Base-by-base conservation (phyloP, 2,329 filamentous ascomycete species). In the Macrophomina tecta region DNA sequence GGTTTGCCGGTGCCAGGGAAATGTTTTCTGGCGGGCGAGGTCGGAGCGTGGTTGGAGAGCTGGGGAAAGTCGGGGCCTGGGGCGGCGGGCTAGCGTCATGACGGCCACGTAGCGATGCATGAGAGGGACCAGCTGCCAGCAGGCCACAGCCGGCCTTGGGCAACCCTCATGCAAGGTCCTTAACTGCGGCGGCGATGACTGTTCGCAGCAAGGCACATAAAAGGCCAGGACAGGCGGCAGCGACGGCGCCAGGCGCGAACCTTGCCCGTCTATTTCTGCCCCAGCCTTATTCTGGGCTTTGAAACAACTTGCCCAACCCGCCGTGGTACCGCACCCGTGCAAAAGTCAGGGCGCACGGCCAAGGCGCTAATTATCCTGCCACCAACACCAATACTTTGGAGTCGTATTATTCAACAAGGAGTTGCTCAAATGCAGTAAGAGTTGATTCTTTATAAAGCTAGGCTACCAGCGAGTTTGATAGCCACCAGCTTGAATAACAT, bases 61-160 rank as follows among this genome's bases (percentile, higher is more conserved):
- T 52, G 61, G 61, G 61, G 34, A 45, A 23, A 52, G 62, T 36
- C 51, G 46, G 64, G 45, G 55, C 49, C 45, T 36, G 49, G 60
- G 45, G 48, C 62, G 46, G 61, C 40, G 46, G 45, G 46, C 64
- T 45, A 42, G 64, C 64, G 64, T 61, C 55, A 52, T 34, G 45
- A 28, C 64, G 40, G 64, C 40, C 64, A 65, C 64, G 64, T 65
- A 58, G 51, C 52, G 51, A 18, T 16, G 49, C 52, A 52, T 58
- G 64, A 65, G 64, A 49, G 64, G 61, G 28, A 38, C 61, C 53
- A 56, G 53, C 53, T 30, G 38, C 38, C 55, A 60, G 42, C 58
- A 49, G 40, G 14, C 28, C 28, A 42, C 12, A 36, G 56, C 23
- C 9, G 40, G 40, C 45, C 28, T 48, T 61, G 56, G 56, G 56